Evolutionary conservation across 176 grass and related monocot genomes (phyloP).

Genomic region (Aechmea fasciata): DNA sequence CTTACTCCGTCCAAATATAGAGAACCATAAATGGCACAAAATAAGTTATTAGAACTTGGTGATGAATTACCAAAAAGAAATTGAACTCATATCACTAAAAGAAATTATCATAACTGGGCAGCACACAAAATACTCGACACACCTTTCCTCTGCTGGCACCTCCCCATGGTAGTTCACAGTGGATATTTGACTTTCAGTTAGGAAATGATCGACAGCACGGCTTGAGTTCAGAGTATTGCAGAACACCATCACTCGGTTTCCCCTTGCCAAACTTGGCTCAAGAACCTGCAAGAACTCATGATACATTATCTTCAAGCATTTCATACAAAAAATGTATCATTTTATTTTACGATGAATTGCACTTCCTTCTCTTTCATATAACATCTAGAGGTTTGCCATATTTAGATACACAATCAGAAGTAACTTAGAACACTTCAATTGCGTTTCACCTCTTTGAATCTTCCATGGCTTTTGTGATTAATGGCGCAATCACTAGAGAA

Average conservation of each 20-base stretch:
- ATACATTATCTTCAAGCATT: too few relatives aligned
- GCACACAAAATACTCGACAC: constrained; percentile 14
- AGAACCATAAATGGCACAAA: too few relatives aligned
- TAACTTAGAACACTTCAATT: too few relatives aligned
- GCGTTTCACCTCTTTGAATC: too few relatives aligned
- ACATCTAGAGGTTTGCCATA: neutral
- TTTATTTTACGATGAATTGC: too few relatives aligned
- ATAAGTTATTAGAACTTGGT: too few relatives aligned
- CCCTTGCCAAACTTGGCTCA: constrained; percentile 89
- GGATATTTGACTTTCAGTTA: constrained; percentile 81
- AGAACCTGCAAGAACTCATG: constrained; percentile 46
- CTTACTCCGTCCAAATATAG: too few relatives aligned
- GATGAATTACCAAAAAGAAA: neutral
- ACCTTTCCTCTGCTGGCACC: constrained; percentile 96
- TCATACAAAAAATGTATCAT: too few relatives aligned
- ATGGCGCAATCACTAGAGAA: too few relatives aligned
- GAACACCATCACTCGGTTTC: constrained; percentile 95
- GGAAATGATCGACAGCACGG: constrained; percentile 91
- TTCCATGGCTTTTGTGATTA: too few relatives aligned
- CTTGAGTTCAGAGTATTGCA: constrained; percentile 98
- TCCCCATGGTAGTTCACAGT: constrained; percentile 99
- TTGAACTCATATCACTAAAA: neutral
- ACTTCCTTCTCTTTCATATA: too few relatives aligned
- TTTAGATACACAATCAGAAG: neutral
- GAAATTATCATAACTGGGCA: neutral